Percentiles rank a stretch among this genome's conserved stretches.
These are phyloP conservation scores for Lophium mytilinum DNA, from an alignment of 495 filamentous ascomycete species.

Conservation along the genomic window DNA sequence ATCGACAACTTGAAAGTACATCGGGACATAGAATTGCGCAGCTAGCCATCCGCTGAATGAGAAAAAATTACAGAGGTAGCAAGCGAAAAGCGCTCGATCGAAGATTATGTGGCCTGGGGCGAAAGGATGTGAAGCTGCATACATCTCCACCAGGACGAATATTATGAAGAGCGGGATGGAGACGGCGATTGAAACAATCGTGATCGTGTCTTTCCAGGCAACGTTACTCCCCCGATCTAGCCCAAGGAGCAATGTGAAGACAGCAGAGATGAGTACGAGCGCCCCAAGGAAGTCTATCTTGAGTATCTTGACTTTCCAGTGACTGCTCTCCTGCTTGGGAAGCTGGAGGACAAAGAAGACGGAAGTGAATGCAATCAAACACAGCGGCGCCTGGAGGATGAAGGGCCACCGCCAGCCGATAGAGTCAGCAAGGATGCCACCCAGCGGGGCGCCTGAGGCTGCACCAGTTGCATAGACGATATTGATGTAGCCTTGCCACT, in stretches of 20 bases:
- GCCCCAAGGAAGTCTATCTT: conserved; percentile 78
- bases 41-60: conserved; percentile 59
- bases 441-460: conserved; percentile 64
- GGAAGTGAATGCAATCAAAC: conserved; percentile 55
- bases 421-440: conserved; percentile 64
- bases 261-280: conserved; percentile 54
- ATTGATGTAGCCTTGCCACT: conserved; percentile 79
- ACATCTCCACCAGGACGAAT: conserved; percentile 64
- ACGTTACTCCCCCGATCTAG: conserved; percentile 74
- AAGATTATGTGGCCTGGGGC: conserved; percentile 76
- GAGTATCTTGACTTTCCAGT: conserved; percentile 58
- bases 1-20: conserved; percentile 72
- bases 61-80: conserved; percentile 71
- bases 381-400: conserved; percentile 60
- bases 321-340: conserved; percentile 44
- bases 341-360: conserved; percentile 58
- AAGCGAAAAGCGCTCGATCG: conserved; percentile 56
- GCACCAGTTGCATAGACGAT: conserved; percentile 67
- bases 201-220: conserved; percentile 54
- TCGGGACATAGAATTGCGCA: conserved; percentile 64
- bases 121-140: conserved; percentile 67
- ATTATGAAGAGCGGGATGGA: conserved; percentile 54
- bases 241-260: conserved; percentile 63
- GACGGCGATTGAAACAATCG: conserved; percentile 49
- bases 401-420: conserved; percentile 86